Conservation (phyloP, 139 green algal species). For the Picochlorum sp. region DNA sequence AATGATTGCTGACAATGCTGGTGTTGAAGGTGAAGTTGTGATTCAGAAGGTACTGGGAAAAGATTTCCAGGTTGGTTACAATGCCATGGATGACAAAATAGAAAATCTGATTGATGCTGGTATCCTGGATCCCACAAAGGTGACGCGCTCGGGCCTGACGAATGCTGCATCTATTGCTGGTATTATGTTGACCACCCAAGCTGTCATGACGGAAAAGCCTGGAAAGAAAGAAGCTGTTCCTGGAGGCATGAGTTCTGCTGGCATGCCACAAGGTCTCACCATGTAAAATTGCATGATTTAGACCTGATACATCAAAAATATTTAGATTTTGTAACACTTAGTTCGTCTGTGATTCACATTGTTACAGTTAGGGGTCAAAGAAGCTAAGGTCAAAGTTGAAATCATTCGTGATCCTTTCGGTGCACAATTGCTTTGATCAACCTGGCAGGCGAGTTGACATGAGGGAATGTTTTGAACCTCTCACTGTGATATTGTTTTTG, state of each 20-base stretch:
- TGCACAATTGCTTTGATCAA: conserved; percentile 31
- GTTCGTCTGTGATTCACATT: no score
- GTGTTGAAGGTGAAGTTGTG: conserved; percentile 81
- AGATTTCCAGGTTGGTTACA: conserved; percentile 86
- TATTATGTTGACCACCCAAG: conserved; percentile 99
- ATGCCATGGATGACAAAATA: conserved; percentile 62
- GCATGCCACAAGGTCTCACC: conserved; percentile 75
- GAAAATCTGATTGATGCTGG: conserved; percentile 75
- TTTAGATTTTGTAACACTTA: no score
- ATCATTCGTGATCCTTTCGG: neutral
- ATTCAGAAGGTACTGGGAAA: conserved; percentile 75
- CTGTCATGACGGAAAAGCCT: conserved; percentile 82
- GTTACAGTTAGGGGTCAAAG: neutral
- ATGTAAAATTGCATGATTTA: no score
- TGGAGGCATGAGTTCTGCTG: conserved; percentile 34
- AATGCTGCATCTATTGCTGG: conserved; percentile 91
- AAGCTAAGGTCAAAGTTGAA: neutral
- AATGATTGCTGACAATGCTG: conserved; percentile 82
- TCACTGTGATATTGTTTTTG: conserved; percentile 34
- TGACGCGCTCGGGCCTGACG: conserved; percentile 81
- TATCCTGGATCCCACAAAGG: conserved; percentile 95
- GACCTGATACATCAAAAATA: no score
- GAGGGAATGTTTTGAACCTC: conserved; percentile 31
- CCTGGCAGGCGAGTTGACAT: conserved; percentile 40
- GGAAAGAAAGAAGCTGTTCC: conserved; percentile 7